Evolutionary conservation across 2,329 filamentous ascomycete genomes (phyloP), one percentile per base, ranked within the genome.

Genomic region (Cyphellophora europaea): DNA sequence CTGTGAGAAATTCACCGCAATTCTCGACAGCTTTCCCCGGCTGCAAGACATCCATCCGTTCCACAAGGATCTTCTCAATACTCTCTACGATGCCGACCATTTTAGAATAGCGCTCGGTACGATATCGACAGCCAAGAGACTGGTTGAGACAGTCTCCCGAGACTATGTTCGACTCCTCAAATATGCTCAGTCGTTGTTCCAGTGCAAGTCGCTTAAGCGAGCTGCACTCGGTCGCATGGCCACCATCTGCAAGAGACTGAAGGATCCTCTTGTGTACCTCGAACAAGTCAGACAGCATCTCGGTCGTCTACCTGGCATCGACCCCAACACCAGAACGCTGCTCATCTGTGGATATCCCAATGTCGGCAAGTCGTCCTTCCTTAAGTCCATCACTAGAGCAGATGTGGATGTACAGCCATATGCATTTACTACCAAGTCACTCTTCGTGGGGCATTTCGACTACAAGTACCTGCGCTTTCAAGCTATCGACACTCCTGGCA

Each of bases 191-290:
- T 93, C 80, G 53, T 74, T 98, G 46, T 98, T 89, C 70, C 91
- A 98, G 68, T 96, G 89, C 75, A 98, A 98, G 68, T 88, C 96
- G 69, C 77, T 98, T 53, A 98, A 98, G 77, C 76, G 84, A 46
- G 91, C 93, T 33, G 93, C 83, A 6, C 76, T 98, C 35, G 91
- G 91, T 70, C 87, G 91, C 57, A 96, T 98, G 91, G 91, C 89
- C 46, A 98, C 91, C 12, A 86, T 98, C 53, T 86, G 86, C 66
- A 91, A 87, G 69, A 79, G 88, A 45, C 69, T 98, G 44, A 95
- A 94, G 65, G 91, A 98, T 52, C 86, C 91, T 36, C 74, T 98
- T 32, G 71, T 93, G 45, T 98, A 96, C 61, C 77, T 98, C 41
- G 91, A 98, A 63, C 88, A 96, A 65, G 86, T 93, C 47, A 80